A percentile compares a stretch with the other conserved stretches of the same genome.
Conservation (phyloP, 148 eudicot species). For the Salicornia ramosissima region DNA sequence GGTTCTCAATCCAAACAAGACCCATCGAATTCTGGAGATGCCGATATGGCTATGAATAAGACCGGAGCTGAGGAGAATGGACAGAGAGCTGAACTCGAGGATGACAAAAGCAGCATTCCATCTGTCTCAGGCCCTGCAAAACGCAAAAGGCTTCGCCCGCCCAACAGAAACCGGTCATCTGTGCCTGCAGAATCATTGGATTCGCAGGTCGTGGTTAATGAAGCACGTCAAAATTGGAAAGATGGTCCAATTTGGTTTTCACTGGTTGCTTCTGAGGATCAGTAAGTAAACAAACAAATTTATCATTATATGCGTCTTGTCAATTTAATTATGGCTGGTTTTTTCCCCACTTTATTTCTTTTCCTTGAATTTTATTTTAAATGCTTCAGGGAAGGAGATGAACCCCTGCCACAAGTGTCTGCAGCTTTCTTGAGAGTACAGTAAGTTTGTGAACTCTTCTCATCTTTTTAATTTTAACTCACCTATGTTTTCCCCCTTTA, state of each 20-base stretch:
- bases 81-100: conserved; percentile 37
- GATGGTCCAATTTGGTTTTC: conserved; percentile 82
- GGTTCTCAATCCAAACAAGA: conserved; percentile 47
- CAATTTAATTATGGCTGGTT: neutral
- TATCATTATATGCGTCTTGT: neutral
- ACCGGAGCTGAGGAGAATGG: conserved; percentile 44
- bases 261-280: conserved; percentile 59
- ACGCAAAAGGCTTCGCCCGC: conserved; percentile 46
- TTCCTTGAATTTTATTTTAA: conserved; percentile 1
- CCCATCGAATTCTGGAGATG: conserved; percentile 30
- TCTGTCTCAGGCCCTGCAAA: conserved; percentile 35
- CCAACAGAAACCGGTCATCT: conserved; percentile 31
- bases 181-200: conserved; percentile 33
- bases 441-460: conserved; percentile 41
- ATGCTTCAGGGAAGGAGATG: conserved; percentile 58
- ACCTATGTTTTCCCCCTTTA: neutral
- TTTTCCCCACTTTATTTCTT: neutral
- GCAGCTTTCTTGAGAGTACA: conserved; percentile 72
- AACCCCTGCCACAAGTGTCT: conserved; percentile 68
- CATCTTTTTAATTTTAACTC: neutral
- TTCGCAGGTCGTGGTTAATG: conserved; percentile 39
- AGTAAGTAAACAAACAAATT: conserved; percentile 41
- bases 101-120: conserved; percentile 31
- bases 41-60: conserved; percentile 35
- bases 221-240: conserved; percentile 35